Evolutionary conservation across 352 stramenopile species (phyloP).

Genomic region (Peronospora belbahrii): DNA sequence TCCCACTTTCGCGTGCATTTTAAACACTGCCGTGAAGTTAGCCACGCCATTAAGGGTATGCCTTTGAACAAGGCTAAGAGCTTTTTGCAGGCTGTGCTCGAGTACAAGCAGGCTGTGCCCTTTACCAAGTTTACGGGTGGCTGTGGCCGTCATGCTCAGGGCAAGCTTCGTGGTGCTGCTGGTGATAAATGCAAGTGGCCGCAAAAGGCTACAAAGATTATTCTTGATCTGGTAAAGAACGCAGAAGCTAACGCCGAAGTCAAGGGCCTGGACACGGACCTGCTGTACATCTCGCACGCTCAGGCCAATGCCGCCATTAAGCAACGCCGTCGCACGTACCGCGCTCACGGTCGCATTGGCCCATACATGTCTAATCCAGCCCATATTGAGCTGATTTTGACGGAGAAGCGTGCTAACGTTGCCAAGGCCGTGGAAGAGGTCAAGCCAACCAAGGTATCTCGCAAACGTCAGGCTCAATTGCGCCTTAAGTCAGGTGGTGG

Average conservation of each 20-base stretch:
- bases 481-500: conserved; percentile 84
- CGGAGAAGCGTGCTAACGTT: conserved; percentile 92
- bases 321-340: conserved; percentile 98
- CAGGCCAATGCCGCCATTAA: conserved; percentile 97
- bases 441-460: conserved; percentile 76
- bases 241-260: conserved; percentile 97
- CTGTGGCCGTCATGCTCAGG: conserved; percentile 95
- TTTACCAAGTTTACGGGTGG: conserved; percentile 99
- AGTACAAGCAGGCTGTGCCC: conserved; percentile 96
- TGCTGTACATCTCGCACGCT: conserved; percentile 95
- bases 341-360: conserved; percentile 94
- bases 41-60: conserved; percentile 97
- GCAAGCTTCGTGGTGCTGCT: conserved; percentile 91
- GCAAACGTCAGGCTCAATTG: conserved; percentile 86
- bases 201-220: conserved; percentile 97
- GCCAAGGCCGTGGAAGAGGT: conserved; percentile 88
- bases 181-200: conserved; percentile 98
- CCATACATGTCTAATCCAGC: conserved; percentile 98
- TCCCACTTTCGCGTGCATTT: conserved; percentile 98
- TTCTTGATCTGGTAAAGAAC: conserved; percentile 98
- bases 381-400: conserved; percentile 99
- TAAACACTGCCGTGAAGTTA: conserved; percentile 99
- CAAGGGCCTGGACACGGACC: conserved; percentile 95
- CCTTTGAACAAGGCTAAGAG: conserved; percentile 91
- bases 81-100: conserved; percentile 94